Conservation (phyloP, 2,329 filamentous ascomycete species). For the Ilyonectria robusta region DNA sequence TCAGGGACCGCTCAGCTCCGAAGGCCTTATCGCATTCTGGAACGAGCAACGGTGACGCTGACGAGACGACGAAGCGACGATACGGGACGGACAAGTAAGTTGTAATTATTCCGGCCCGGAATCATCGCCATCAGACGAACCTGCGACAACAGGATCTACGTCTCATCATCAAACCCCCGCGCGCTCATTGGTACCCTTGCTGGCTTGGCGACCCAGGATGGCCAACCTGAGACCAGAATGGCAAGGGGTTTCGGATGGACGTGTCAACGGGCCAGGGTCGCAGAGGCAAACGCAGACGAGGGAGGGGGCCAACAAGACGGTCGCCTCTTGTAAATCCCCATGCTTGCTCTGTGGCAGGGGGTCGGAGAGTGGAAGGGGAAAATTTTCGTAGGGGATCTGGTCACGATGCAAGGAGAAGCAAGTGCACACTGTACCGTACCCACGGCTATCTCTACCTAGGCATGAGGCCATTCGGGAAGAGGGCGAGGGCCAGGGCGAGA, state of each 20-base stretch:
- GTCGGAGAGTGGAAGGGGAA: constrained; percentile 20
- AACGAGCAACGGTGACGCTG: neutral
- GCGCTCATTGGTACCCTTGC: constrained; percentile 22
- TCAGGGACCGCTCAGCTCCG: constrained; percentile 3
- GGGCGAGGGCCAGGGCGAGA: neutral
- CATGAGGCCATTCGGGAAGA: constrained; percentile 23
- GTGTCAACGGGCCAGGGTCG: constrained; percentile 22
- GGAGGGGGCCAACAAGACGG: constrained; percentile 23
- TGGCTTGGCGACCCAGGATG: constrained; percentile 31
- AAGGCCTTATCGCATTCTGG: constrained; percentile 23
- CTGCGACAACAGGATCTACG: constrained; percentile 42
- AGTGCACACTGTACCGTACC: constrained; percentile 30
- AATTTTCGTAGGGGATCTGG: constrained; percentile 8
- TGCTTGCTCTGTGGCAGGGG: constrained; percentile 36
- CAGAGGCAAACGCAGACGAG: constrained; percentile 37
- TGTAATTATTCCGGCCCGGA: constrained; percentile 31
- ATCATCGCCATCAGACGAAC: constrained; percentile 38
- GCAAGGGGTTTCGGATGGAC: constrained; percentile 37
- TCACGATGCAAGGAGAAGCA: constrained; percentile 7
- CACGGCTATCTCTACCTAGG: neutral
- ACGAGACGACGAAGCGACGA: neutral
- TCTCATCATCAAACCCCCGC: constrained; percentile 41
- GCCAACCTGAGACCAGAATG: constrained; percentile 46
- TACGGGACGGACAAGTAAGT: constrained; percentile 13
- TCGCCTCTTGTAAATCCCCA: constrained; percentile 44